phyloP scores from a whole-genome alignment of 306 rosid species.

The Dalbergia cochinchinensis region DNA sequence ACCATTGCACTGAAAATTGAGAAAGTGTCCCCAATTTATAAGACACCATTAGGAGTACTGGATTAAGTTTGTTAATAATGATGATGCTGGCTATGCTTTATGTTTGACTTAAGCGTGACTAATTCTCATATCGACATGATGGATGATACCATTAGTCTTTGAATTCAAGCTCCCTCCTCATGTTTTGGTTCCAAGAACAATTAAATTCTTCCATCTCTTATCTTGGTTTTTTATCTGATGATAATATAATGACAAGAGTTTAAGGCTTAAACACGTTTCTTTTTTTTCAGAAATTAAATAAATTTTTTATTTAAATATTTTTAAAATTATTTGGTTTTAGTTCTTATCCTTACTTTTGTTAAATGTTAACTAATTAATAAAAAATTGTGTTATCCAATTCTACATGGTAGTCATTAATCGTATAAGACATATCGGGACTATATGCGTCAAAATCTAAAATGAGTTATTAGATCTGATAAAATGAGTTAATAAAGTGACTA shows the following conservation, averaged over 20 bases:
- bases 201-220: not conserved
- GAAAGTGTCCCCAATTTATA: conserved; percentile 1
- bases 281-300: no score
- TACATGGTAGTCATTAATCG: no score
- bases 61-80: not conserved
- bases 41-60: not conserved
- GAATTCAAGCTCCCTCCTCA: conserved; percentile 3
- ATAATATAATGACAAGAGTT: not conserved
- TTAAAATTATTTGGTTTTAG: no score
- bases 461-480: no score
- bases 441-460: no score
- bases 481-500: no score
- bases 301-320: no score
- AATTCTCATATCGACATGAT: not conserved
- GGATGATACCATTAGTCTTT: conserved; percentile 11
- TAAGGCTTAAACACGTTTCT: no score
- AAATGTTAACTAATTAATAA: no score
- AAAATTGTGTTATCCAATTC: no score
- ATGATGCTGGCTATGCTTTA: not conserved
- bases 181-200: not conserved
- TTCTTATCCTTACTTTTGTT: no score
- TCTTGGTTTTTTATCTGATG: not conserved
- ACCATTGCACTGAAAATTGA: conserved; percentile 20
- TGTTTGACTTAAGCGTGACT: not conserved
- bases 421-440: no score